These are phyloP conservation scores for Mortierella sp. DNA, from an alignment of 371 early-diverging fungal species.

Conservation along the genomic window DNA sequence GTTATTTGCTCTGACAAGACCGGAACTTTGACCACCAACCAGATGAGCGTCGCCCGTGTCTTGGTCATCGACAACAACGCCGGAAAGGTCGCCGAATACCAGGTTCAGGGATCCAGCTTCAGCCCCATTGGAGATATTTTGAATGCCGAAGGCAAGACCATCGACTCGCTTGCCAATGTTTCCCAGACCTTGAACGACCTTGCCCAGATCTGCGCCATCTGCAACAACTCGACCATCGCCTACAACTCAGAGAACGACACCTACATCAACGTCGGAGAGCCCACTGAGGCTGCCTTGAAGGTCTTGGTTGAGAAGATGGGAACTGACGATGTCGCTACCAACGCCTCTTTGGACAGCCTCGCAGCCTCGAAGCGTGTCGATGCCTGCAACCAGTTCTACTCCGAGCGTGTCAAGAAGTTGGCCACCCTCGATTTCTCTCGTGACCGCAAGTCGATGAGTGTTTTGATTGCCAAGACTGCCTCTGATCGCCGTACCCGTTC, in stretches of 20 bases:
- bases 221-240: conserved; percentile 91
- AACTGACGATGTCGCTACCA: conserved; percentile 76
- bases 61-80: conserved; percentile 59
- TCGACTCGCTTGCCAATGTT: conserved; percentile 64
- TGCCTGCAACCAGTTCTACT: conserved; percentile 58
- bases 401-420: conserved; percentile 39
- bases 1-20: conserved; percentile 99
- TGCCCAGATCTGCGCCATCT: conserved; percentile 87
- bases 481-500: conserved; percentile 51
- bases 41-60: conserved; percentile 92
- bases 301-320: conserved; percentile 95
- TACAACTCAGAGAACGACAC: conserved; percentile 74
- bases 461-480: conserved; percentile 70
- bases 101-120: conserved; percentile 88
- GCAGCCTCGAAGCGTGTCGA: conserved; percentile 71
- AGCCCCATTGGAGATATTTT: conserved; percentile 85
- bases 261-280: conserved; percentile 92
- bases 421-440: conserved; percentile 95
- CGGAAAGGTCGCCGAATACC: conserved; percentile 74
- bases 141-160: conserved; percentile 61
- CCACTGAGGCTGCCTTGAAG: conserved; percentile 98
- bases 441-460: conserved; percentile 98
- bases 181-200: conserved; percentile 79
- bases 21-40: conserved; percentile 98
- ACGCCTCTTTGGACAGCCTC: conserved; percentile 66